phyloP scores from a whole-genome alignment of 805 yeast genomes.

The Hanseniaspora guilliermondii region DNA sequence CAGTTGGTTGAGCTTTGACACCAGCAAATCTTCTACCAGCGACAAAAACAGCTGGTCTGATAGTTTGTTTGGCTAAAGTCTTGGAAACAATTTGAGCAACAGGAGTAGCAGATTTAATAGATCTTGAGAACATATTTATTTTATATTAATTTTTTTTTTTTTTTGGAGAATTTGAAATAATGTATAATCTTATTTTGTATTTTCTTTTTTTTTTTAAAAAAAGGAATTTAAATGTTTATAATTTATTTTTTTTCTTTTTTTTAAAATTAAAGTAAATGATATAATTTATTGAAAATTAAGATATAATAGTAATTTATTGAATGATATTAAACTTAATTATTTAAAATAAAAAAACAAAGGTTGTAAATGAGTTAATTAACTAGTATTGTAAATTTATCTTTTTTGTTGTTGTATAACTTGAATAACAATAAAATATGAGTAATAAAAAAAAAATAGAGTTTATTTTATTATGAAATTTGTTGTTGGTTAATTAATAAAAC shows the following conservation, averaged over 20 bases:
- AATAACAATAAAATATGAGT: too few relatives aligned
- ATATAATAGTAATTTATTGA: not conserved
- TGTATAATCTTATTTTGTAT: not conserved
- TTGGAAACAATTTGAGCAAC: constrained; percentile 36
- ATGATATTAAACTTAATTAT: not conserved
- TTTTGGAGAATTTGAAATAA: too few relatives aligned
- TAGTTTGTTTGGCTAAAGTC: constrained; percentile 32
- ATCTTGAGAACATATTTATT: constrained; percentile 64
- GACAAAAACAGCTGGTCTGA: constrained; percentile 56
- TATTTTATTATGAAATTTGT: too few relatives aligned
- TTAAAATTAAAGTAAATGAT: not conserved
- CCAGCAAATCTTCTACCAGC: constrained; percentile 75
- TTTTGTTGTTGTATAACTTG: too few relatives aligned
- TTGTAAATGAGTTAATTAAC: not conserved
- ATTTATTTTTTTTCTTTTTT: not conserved
- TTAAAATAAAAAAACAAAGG: too few relatives aligned
- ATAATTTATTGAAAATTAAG: too few relatives aligned
- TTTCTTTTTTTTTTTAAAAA: not conserved
- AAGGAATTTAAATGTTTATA: not conserved
- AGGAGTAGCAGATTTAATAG: constrained; percentile 69
- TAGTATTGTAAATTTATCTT: too few relatives aligned
- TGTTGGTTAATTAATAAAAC: too few relatives aligned
- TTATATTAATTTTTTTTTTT: not conserved
- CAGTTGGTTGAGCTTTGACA: constrained; percentile 97
- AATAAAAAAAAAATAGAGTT: too few relatives aligned